Conservation (phyloP, 495 filamentous ascomycete species). For the Hypomontagnella monticulosa region DNA sequence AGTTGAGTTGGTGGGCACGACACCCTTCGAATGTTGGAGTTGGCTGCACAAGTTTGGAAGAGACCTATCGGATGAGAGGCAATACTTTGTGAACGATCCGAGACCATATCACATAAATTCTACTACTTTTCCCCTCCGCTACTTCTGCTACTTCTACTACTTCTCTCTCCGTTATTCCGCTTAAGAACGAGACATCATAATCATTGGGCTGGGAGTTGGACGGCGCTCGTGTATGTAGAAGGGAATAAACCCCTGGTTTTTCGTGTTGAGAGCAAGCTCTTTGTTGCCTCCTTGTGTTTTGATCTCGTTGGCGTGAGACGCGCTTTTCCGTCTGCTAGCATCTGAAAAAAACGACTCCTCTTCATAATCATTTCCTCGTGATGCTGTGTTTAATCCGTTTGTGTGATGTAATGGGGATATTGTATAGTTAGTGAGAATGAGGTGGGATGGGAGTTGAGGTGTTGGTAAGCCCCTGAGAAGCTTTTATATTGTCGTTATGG, state of each 20-base stretch:
- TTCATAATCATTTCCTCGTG: no score
- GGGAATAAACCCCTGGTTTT: constrained; percentile 17
- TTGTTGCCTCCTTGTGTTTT: neutral
- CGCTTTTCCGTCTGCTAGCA: constrained; percentile 24
- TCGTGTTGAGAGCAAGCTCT: constrained; percentile 22
- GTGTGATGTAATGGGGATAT: no score
- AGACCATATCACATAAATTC: constrained; percentile 13
- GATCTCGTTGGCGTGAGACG: constrained; percentile 6
- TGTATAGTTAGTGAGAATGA: no score
- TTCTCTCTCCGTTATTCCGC: neutral
- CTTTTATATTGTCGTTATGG: no score
- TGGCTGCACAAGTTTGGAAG: constrained; percentile 31
- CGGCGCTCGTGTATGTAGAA: constrained; percentile 36
- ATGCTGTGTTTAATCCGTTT: no score
- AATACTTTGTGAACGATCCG: constrained; percentile 23
- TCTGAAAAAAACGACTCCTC: neutral
- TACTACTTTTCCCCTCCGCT: constrained; percentile 19
- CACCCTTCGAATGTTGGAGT: neutral
- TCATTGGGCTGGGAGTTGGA: constrained; percentile 34
- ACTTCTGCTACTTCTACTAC: neutral
- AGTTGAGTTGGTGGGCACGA: constrained; percentile 1
- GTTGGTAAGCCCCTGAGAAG: no score
- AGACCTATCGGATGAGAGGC: constrained; percentile 12
- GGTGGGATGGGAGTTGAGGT: no score
- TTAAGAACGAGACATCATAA: constrained; percentile 27